Evolutionary conservation across 495 filamentous ascomycete genomes (phyloP), one percentile per base, ranked within the genome.

Genomic region (Podospora sp.): DNA sequence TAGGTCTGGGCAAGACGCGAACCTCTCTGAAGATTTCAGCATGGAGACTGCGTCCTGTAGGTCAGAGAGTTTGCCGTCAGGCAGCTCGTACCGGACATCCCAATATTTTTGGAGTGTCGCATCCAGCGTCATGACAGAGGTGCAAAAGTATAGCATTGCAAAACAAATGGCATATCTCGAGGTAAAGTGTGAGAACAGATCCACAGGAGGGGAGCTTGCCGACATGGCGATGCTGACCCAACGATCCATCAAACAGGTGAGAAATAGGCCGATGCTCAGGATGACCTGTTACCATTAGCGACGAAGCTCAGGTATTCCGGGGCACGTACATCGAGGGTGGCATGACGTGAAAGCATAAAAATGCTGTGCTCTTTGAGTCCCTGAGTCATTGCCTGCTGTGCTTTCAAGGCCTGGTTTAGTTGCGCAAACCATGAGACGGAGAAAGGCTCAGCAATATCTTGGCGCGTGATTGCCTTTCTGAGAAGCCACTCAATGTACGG

Each of bases 281-380:
- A 68, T 69, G 12, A 75, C 70, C 65, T 68, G 6, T 12, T n/a
- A 3, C 16, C 52, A 53, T 65, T 46, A 68, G 67, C 24, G 21
- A 27, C 14, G 6, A 24, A 1, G 3, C n/a, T 11, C 33, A 6
- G 2, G 46, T 2, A 55, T 12, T 2, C 1, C 6, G 20, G n/a
- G 9, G 3, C 4, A 26, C 60, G 55, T 59, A 65, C 65, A 53
- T 76, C 72, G 22, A 66, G 68, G 8, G 65, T 60, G 20, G 71
- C 64, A 29, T 71, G 66, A 2, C 74, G 74, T 49, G 71, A 76
- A 5, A 76, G 68, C 66, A 75, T 65, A n/a, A 75, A 73, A 9
- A 70, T 65, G 68, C 65, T 76, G 58, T 76, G 74, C 56, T 76
- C 74, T 53, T 76, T 76, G 52, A 76, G 53, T 7, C 73, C 74